These are phyloP conservation scores for Auxenochlorella pyrenoidosa DNA, from an alignment of 139 green algal species.

Conservation along the genomic window DNA sequence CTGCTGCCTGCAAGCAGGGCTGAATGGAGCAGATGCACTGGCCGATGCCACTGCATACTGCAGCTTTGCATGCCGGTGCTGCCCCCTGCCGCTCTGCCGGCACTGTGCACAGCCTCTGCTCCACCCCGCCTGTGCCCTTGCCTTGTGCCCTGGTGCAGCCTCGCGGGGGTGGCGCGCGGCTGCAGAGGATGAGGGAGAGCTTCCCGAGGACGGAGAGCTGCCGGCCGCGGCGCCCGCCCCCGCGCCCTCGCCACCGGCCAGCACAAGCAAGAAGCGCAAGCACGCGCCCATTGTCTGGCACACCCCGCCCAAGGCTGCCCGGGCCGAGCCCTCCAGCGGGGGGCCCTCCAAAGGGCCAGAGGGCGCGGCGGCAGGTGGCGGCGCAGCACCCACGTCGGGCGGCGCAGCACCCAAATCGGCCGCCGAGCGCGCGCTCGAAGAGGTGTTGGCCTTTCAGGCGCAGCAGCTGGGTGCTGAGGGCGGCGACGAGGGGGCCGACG, in stretches of 20 bases:
- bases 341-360: slow-evolving; percentile 6
- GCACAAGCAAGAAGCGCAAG: slow-evolving; percentile 30
- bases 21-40: background rate
- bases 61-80: background rate
- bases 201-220: slow-evolving; percentile 30
- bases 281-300: slow-evolving; percentile 48
- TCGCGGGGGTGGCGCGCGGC: slow-evolving; percentile 15
- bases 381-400: too few species aligned
- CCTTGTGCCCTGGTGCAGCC: background rate
- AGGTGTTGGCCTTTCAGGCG: slow-evolving; percentile 40
- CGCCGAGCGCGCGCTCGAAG: slow-evolving; percentile 32
- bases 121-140: background rate
- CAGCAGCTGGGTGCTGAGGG: slow-evolving; percentile 8
- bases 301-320: background rate
- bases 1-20: background rate
- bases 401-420: background rate
- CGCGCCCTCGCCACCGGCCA: too few species aligned
- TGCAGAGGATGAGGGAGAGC: slow-evolving; percentile 6
- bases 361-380: background rate
- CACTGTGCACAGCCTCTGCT: background rate
- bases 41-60: background rate
- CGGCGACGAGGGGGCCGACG: background rate
- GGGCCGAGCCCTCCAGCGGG: background rate
- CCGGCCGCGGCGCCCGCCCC: background rate
- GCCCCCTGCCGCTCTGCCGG: background rate